Base-by-base conservation (phyloP, 495 filamentous ascomycete genomes). In the Massariosphaeria phaeospora region DNA sequence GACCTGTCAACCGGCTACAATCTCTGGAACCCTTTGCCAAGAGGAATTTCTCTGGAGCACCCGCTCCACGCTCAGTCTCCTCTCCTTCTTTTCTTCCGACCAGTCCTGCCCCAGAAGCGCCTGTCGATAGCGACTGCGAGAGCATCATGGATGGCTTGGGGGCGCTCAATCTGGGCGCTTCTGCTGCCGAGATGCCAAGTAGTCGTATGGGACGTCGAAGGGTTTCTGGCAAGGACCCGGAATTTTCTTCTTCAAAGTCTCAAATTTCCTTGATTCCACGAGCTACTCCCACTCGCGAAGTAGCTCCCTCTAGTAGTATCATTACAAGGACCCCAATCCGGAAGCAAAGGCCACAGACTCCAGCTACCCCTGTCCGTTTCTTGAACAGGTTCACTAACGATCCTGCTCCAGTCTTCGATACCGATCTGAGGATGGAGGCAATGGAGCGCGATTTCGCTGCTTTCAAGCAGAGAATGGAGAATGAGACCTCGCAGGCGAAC, bases 321-420 rank as follows among this genome's bases (percentile, higher is more conserved):
- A n/a, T n/a, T 46, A 11, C 48, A 62, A 67, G 68, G 61, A 52
- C 68, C 68, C 59, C 33, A 40, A 59, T 23, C 21, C 62, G 44
- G 49, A 39, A 38, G 31, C 27, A 20, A 1, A 36, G 34, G 30
- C 41, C 30, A n/a, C 58, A 23, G 50, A 49, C 43, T 23, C 50
- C 43, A 12, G 31, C 27, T 24, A 21, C 31, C 17, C 25, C n/a
- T 15, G 26, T 15, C 60, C 73, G 75, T 27, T 94, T 78, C 72
- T 76, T 95, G 59, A 84, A 76, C 34, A 89, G 86, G 72, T 72
- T 81, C 69, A 86, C 88, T 74, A 81, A 82, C 70, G 66, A 76
- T 52, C 73, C 67, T 49, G 78, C 70, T 64, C 67, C 76, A 82
- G 86, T 79, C 49, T 90, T 81, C 78, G 85, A 95, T 67, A 79